Percentiles rank a stretch among this genome's conserved stretches.
Conservation (phyloP, 1,139 yeast species). For the Scheffersomyces segobiensis region DNA sequence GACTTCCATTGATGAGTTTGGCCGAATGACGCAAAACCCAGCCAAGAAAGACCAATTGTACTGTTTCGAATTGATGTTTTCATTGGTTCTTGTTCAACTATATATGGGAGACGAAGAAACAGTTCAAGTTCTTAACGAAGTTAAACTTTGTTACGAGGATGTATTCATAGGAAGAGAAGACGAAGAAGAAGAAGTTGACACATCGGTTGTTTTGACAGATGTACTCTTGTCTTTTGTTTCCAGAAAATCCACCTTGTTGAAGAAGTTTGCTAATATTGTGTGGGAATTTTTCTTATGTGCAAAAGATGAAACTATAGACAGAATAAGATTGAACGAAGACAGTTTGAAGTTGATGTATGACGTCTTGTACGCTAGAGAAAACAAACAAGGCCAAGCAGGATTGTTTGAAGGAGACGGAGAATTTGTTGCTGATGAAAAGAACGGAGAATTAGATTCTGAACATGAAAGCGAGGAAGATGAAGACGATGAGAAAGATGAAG, state of each 20-base stretch:
- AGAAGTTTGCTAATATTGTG: conserved; percentile 68
- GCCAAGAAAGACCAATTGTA: conserved; percentile 24
- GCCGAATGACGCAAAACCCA: conserved; percentile 11
- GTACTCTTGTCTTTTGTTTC: conserved; percentile 74
- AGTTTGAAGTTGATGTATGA: conserved; percentile 16
- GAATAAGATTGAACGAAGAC: conserved; percentile 22
- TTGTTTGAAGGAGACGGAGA: conserved; percentile 70
- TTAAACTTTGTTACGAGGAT: conserved; percentile 54
- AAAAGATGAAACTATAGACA: conserved; percentile 25
- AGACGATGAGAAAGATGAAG: conserved; percentile 23
- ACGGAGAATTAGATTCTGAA: conserved; percentile 32
- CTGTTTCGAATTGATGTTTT: conserved; percentile 69
- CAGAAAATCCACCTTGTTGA: conserved; percentile 68
- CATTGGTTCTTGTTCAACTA: conserved; percentile 77
- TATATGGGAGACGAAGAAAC: conserved; percentile 83
- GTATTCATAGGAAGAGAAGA: conserved; percentile 24
- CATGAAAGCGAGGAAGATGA: conserved; percentile 30
- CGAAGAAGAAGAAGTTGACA: conserved; percentile 31
- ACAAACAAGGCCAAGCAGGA: conserved; percentile 75
- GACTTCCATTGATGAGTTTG: conserved; percentile 39
- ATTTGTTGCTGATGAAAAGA: conserved; percentile 35
- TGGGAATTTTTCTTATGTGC: conserved; percentile 64
- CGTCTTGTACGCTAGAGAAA: conserved; percentile 73
- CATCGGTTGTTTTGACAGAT: conserved; percentile 72
- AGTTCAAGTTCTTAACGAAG: conserved; percentile 70